A percentile compares a stretch with the other conserved stretches of the same genome.
Conservation (phyloP, 805 yeast species). For the Ogataea methanolica region DNA sequence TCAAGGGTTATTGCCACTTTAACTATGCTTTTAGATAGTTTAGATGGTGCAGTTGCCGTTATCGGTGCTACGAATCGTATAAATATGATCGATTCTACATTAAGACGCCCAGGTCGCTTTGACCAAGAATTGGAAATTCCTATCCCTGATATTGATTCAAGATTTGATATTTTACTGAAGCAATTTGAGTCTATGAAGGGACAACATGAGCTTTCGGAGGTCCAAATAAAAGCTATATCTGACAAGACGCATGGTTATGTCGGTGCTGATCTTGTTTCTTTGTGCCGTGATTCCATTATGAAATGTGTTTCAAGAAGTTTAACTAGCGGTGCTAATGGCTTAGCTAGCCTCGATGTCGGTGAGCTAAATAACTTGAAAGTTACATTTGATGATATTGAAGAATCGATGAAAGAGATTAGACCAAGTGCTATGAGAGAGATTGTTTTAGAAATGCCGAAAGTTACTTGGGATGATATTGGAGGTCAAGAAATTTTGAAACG, state of each 20-base stretch:
- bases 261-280: conserved; percentile 90
- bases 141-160: conserved; percentile 81
- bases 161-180: conserved; percentile 65
- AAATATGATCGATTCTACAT: conserved; percentile 82
- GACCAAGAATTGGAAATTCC: conserved; percentile 92
- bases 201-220: conserved; percentile 44
- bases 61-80: conserved; percentile 95
- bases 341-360: conserved; percentile 2
- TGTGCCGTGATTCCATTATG: conserved; percentile 86
- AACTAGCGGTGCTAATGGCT: conserved; percentile 7
- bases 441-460: conserved; percentile 89
- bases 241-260: conserved; percentile 92
- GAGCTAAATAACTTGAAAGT: conserved; percentile 39
- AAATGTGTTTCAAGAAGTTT: conserved; percentile 67
- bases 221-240: conserved; percentile 61
- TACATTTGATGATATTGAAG: conserved; percentile 52
- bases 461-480: conserved; percentile 91
- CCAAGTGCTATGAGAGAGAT: conserved; percentile 98
- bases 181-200: conserved; percentile 52
- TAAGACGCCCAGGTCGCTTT: conserved; percentile 88
- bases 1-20: conserved; percentile 86
- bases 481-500: conserved; percentile 84
- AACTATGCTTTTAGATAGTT: conserved; percentile 75
- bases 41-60: conserved; percentile 61
- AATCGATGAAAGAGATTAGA: conserved; percentile 71